Base-by-base conservation (phyloP, 192 early-diverging fungal genomes). In the Mortierella hygrophila region DNA sequence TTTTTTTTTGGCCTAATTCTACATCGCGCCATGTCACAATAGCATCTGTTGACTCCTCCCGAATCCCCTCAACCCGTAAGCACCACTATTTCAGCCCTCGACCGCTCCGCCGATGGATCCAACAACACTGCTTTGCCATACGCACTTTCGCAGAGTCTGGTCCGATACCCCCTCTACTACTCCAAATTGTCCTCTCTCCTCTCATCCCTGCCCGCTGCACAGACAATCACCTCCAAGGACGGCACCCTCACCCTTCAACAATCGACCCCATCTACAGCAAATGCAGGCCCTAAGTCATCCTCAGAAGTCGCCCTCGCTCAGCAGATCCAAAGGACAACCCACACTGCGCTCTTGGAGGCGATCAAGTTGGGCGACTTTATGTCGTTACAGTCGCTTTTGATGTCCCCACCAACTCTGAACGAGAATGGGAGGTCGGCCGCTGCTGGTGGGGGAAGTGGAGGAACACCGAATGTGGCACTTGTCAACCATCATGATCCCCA, bases 351-450 rank as follows among this genome's bases (percentile, higher is more conserved):
- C 13, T 40, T 94, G 49, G 88, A 90, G 40, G 92, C 93, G 13
- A 94, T 94, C 76, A 92, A 92, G 60, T 72, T 83, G 38, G 88
- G 93, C 13, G 93, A 94, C 75, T 90, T 90, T 78, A 82, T 85
- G 75, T 84, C 88, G n/a, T 73, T 94, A 0, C 91, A 92, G 42
- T 88, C 87, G 1, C 57, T 94, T 5, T 44, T 93, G 32, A 81
- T 92, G 69, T 32, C 82, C 69, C 81, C 90, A 21, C 84, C 90
- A 10, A 70, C 81, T 23, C 44, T 88, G 16, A 75, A 86, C 16
- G 71, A 79, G 9, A 60, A 73, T 15, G 52, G 74, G 13, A 54
- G 38, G 44, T 37, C 26, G 18, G 38, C 32, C 44, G 54, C 60
- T 57, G 54, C 70, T 11, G 63, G 70, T 9, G 63, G 72, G 6